Conservation (phyloP, 169 alveolate species). For the Eimeria acervulina region DNA sequence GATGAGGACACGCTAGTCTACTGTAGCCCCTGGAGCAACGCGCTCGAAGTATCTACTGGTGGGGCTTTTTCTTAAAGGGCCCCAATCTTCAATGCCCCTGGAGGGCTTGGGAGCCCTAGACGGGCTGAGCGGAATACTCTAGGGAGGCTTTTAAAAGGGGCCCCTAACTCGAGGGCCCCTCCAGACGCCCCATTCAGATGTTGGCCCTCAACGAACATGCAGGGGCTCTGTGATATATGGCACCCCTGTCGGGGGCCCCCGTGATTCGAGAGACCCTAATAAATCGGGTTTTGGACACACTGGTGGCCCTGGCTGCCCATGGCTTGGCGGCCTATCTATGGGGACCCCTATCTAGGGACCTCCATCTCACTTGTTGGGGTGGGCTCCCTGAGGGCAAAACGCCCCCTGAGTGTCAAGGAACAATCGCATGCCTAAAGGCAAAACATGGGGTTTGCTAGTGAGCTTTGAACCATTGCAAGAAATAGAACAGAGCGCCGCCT, state of each 20-base stretch:
- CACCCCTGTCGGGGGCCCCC: neutral
- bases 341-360: neutral
- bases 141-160: neutral
- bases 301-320: too few relatives aligned
- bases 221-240: neutral
- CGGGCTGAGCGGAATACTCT: neutral
- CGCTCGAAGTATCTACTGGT: neutral
- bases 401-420: neutral
- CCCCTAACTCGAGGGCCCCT: neutral
- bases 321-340: neutral
- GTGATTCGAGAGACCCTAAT: neutral
- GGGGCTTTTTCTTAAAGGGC: neutral
- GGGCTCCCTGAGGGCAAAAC: neutral
- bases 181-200: neutral
- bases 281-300: neutral
- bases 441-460: neutral
- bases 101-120: neutral
- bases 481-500: slow-evolving; percentile 54
- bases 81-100: neutral
- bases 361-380: neutral
- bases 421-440: neutral
- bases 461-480: slow-evolving; percentile 22
- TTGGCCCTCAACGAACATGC: neutral
- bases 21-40: neutral
- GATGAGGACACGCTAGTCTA: neutral